A percentile compares a stretch with the other conserved stretches of the same genome.
Evolutionary conservation across 2,329 filamentous ascomycete genomes (phyloP).

Genomic region (Uncinocarpus reesii): DNA sequence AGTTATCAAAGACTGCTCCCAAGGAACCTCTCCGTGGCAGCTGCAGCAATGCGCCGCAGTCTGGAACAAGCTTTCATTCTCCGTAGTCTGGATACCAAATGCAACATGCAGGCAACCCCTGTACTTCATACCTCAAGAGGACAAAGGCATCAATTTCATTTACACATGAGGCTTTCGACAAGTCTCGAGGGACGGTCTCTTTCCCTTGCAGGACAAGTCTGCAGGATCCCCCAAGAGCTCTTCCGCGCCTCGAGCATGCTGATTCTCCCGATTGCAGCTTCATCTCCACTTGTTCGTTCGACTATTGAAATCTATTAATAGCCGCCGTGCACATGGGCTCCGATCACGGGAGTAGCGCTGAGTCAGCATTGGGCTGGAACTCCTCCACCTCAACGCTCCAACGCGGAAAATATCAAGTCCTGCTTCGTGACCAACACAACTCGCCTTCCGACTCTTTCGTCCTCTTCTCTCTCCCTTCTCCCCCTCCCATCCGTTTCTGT

Average conservation of each 20-base stretch:
- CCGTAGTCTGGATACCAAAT: not conserved
- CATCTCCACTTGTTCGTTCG: not conserved
- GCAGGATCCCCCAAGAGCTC: no score
- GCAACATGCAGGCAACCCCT: conserved; percentile 1
- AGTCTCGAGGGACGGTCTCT: no score
- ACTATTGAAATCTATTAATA: conserved; percentile 12
- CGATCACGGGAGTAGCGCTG: conserved; percentile 5
- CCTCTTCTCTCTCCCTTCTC: conserved; percentile 16
- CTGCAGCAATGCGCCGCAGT: not conserved
- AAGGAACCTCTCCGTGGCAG: no score
- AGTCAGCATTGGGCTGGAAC: conserved; percentile 13
- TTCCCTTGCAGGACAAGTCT: no score
- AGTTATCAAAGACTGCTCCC: no score
- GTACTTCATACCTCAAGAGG: no score
- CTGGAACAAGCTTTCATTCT: conserved; percentile 6
- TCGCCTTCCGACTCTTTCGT: not conserved
- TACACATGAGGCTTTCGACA: no score
- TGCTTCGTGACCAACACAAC: not conserved
- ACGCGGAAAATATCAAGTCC: conserved; percentile 9
- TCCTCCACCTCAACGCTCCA: not conserved
- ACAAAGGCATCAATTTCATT: no score
- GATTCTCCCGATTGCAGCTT: no score
- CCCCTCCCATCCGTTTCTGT: conserved; percentile 17
- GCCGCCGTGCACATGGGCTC: not conserved
- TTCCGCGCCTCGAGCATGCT: no score